Base-by-base conservation (phyloP, 257 asterid species). In the Handroanthus guayacan region DNA sequence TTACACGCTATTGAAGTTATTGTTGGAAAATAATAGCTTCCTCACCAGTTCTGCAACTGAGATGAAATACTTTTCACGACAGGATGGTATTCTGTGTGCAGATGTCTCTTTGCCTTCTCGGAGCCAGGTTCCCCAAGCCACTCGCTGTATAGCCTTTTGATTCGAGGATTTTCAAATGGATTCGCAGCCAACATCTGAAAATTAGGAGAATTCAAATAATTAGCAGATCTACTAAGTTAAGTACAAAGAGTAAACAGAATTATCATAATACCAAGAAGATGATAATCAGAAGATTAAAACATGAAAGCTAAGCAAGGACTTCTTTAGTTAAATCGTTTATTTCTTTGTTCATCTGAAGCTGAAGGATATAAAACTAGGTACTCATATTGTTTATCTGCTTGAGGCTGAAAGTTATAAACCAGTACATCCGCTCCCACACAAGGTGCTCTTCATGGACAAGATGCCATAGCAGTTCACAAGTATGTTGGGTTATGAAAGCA, bases 101-200 rank as follows among this genome's bases (percentile, higher is more conserved):
- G 70, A 83, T 87, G 78, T 77, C 75, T 82, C 86, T 89, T 93
- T 38, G 99, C 93, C 77, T 83, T 86, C 84, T 91, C 95, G 1
- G 98, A 95, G 72, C 97, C 97, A 43, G 98, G 94, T 52, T 90
- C 83, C 67, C 89, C 96, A 6, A 95, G 96, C 98, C 97, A 93
- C 81, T 91, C 96, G 1, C 75, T 58, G 25, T 95, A 95, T 62
- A 95, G 64, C 17, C 78, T 75, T 66, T 84, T 84, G 68, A 85
- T 80, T 75, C 78, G 76, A 68, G 91, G 88, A 75, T 91, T 95
- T 75, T 87, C 85, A 57, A 86, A 90, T 25, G 99, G 98, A 81
- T 87, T 85, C 0, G 86, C 79, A 41, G 78, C 85, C 64, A 77
- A 67, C 66, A 90, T 96, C 98, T 95, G 75, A 51, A 80, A 63